Evolutionary conservation across 192 early-diverging fungal species (phyloP).

Genomic region (Dimargaris cristalligena): DNA sequence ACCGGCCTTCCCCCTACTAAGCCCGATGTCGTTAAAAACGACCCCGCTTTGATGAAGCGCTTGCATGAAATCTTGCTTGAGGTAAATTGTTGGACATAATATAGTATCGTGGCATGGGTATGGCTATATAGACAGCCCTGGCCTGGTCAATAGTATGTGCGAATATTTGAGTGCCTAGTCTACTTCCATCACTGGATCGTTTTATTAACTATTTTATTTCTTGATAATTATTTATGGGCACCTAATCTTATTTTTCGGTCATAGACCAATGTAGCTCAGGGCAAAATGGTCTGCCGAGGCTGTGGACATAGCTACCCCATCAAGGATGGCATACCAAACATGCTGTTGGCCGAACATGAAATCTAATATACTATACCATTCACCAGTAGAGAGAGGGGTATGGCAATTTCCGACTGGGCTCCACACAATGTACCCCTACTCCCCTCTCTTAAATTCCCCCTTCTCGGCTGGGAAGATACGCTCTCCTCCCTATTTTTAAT

Average conservation of each 20-base stretch:
- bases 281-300: slow-evolving; percentile 79
- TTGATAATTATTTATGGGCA: too few species aligned
- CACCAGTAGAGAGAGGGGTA: too few species aligned
- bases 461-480: too few species aligned
- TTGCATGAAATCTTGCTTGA: slow-evolving; percentile 70
- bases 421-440: too few species aligned
- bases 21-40: slow-evolving; percentile 37
- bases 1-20: slow-evolving; percentile 40
- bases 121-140: too few species aligned
- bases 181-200: neutral
- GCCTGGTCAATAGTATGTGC: too few species aligned
- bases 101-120: too few species aligned
- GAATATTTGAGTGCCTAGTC: too few species aligned
- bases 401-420: too few species aligned
- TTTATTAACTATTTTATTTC: neutral
- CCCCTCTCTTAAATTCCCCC: too few species aligned
- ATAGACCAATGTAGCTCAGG: slow-evolving; percentile 68
- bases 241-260: neutral
- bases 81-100: slow-evolving; percentile 35
- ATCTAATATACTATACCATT: too few species aligned
- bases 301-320: slow-evolving; percentile 85
- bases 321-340: slow-evolving; percentile 85
- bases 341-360: slow-evolving; percentile 71
- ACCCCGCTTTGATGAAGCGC: slow-evolving; percentile 48
- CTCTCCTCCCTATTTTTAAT: too few species aligned